phyloP scores from a whole-genome alignment of 768 basidiomycete genomes.

The Leccinum variicolor region DNA sequence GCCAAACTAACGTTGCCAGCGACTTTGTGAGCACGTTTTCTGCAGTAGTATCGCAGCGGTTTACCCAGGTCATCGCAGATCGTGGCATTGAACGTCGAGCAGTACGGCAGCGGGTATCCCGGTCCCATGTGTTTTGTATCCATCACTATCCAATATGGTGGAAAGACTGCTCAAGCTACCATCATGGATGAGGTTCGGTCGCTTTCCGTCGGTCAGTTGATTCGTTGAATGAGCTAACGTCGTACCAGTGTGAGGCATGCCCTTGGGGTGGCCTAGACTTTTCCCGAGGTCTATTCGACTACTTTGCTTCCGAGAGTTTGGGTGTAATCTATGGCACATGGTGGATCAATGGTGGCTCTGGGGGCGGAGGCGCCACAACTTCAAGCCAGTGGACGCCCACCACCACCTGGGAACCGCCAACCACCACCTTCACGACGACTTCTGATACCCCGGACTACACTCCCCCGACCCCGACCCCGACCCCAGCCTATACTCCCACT shows the following conservation, averaged over 20 bases:
- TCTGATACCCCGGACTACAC: conserved; percentile 16
- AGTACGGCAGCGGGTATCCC: conserved; percentile 61
- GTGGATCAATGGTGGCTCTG: conserved; percentile 46
- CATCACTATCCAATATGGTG: conserved; percentile 60
- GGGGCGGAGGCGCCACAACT: conserved; percentile 13
- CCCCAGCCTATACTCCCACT: conserved; percentile 15
- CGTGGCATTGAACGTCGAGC: conserved; percentile 49
- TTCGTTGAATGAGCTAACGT: conserved; percentile 1
- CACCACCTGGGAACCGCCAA: conserved; percentile 18
- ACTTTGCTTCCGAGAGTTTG: conserved; percentile 44
- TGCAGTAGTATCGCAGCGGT: not conserved
- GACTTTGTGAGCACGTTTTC: conserved; percentile 43
- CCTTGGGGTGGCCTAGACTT: conserved; percentile 66
- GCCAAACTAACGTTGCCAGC: conserved; percentile 32
- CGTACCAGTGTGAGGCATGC: conserved; percentile 60
- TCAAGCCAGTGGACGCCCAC: conserved; percentile 11
- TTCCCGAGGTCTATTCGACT: conserved; percentile 59
- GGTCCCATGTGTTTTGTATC: conserved; percentile 58
- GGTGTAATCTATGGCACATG: conserved; percentile 65
- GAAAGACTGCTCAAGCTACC: conserved; percentile 53
- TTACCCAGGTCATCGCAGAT: conserved; percentile 35
- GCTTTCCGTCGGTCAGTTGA: not conserved
- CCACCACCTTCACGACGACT: conserved; percentile 22
- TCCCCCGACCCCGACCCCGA: conserved; percentile 6
- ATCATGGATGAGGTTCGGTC: conserved; percentile 60